These are phyloP conservation scores for Gastrodia elata DNA, from an alignment of 106 monocot genomes.

Conservation along the genomic window DNA sequence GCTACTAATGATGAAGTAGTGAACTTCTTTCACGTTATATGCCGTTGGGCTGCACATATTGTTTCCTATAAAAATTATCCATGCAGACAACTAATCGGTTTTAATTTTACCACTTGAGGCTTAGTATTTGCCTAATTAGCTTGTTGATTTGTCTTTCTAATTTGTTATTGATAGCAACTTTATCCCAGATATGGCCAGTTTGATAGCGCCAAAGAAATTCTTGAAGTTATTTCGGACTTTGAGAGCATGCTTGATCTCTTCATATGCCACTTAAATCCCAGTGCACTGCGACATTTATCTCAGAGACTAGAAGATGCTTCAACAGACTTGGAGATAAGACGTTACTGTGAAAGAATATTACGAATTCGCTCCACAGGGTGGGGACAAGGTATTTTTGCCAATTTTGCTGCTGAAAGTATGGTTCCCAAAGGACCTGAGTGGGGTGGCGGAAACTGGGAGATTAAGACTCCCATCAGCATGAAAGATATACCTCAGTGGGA, in stretches of 20 bases:
- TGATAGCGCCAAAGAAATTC: conserved; percentile 97
- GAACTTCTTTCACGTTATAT: no score
- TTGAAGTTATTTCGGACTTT: conserved; percentile 86
- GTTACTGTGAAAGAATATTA: conserved; percentile 88
- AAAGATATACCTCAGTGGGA: conserved; percentile 98
- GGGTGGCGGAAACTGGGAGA: conserved; percentile 99
- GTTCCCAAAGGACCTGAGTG: conserved; percentile 96
- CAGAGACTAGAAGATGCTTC: conserved; percentile 76
- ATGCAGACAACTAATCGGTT: background rate
- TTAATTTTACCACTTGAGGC: background rate
- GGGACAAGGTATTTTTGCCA: conserved; percentile 94
- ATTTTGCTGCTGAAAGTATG: conserved; percentile 98
- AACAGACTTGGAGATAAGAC: conserved; percentile 71
- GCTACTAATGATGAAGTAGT: no score
- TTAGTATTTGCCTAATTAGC: background rate
- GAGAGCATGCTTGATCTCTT: conserved; percentile 98
- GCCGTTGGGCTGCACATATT: background rate
- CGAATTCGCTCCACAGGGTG: conserved; percentile 84
- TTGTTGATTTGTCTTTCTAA: background rate
- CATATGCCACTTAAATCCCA: conserved; percentile 94
- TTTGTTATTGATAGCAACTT: background rate
- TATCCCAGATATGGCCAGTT: conserved; percentile 87
- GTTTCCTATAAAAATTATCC: background rate
- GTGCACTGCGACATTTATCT: conserved; percentile 84
- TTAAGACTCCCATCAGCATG: conserved; percentile 66